Percentiles rank a stretch among this genome's conserved stretches.
Evolutionary conservation across 2,329 filamentous ascomycete genomes (phyloP).

Genomic region (Calonectria hawksworthii): DNA sequence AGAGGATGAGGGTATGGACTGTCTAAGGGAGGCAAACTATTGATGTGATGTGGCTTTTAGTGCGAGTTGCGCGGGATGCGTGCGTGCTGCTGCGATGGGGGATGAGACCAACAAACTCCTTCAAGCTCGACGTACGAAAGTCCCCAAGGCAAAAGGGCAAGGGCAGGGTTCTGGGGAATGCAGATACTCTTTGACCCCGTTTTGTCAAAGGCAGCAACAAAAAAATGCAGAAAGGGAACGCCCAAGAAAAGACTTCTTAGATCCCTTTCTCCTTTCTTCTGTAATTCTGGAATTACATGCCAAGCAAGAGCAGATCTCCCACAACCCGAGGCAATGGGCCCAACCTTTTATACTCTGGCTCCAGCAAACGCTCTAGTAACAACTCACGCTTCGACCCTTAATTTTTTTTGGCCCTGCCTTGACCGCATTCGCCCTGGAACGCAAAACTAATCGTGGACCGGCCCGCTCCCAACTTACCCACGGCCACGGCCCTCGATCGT

Average conservation of each 20-base stretch:
- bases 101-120: conserved; percentile 1
- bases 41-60: conserved; percentile 16
- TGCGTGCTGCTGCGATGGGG: conserved; percentile 13
- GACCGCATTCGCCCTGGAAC: conserved; percentile 17
- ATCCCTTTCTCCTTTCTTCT: neutral
- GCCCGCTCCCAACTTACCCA: conserved; percentile 23
- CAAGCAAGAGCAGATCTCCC: neutral
- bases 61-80: conserved; percentile 13
- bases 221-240: neutral
- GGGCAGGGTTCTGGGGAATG: neutral
- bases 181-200: neutral
- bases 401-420: neutral
- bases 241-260: conserved; percentile 5
- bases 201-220: neutral
- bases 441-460: conserved; percentile 23
- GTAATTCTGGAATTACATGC: conserved; percentile 1
- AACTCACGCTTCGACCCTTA: neutral
- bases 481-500: conserved; percentile 22
- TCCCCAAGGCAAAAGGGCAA: neutral
- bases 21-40: conserved; percentile 12
- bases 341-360: conserved; percentile 23
- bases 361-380: neutral
- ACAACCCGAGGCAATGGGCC: conserved; percentile 14
- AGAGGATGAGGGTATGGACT: conserved; percentile 10
- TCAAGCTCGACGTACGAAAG: conserved; percentile 1